Evolutionary conservation across 495 filamentous ascomycete species (phyloP).

Genomic region (Podospora fimiseda): DNA sequence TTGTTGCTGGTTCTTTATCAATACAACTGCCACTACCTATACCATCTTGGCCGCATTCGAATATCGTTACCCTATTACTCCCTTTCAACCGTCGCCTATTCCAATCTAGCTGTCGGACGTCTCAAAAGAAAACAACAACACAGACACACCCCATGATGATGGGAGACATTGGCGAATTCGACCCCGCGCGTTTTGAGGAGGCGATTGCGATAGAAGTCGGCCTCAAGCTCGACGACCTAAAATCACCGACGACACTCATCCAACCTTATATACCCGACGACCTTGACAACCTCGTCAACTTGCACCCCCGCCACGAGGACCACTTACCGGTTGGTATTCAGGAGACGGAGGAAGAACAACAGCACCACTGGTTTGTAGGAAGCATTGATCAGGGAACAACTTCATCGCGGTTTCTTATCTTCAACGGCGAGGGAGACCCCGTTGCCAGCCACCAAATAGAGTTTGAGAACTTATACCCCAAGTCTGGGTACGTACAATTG

Average conservation of each 20-base stretch:
- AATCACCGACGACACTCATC: slow-evolving; percentile 8
- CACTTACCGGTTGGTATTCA: slow-evolving; percentile 25
- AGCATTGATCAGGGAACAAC: slow-evolving; percentile 91
- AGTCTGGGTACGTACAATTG: slow-evolving; percentile 66
- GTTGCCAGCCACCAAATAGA: slow-evolving; percentile 86
- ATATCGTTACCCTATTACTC: background rate
- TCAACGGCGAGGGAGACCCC: slow-evolving; percentile 72
- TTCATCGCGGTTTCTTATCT: slow-evolving; percentile 87
- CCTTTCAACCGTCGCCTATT: slow-evolving; percentile 5
- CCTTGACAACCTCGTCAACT: slow-evolving; percentile 1
- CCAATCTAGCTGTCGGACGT: slow-evolving; percentile 5
- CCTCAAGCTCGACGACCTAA: slow-evolving; percentile 12
- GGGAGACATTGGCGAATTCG: slow-evolving; percentile 7
- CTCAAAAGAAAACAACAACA: background rate
- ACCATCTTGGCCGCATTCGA: background rate
- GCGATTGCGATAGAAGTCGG: background rate
- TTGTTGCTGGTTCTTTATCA: slow-evolving; percentile 10
- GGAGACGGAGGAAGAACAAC: slow-evolving; percentile 26
- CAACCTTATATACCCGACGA: slow-evolving; percentile 2
- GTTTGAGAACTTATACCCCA: slow-evolving; percentile 81
- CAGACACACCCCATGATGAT: slow-evolving; percentile 3
- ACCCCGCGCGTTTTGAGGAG: slow-evolving; percentile 4
- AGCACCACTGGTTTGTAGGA: slow-evolving; percentile 41
- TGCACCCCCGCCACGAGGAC: slow-evolving; percentile 12
- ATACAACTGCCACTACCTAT: background rate